Conservation (phyloP, 1,139 yeast species). For the Casaregolazyma suthepensis region DNA sequence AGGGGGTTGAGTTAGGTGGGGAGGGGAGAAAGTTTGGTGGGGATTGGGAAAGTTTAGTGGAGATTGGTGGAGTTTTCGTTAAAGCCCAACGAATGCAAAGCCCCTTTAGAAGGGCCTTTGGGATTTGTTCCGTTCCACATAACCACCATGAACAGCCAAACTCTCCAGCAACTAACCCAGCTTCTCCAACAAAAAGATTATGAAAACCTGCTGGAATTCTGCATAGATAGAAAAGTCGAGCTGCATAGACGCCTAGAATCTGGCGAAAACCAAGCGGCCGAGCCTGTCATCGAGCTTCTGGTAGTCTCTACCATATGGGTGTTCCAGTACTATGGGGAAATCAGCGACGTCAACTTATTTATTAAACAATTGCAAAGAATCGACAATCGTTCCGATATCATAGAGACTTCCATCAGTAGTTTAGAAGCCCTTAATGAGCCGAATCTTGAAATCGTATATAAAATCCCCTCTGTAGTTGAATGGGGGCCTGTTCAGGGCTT, state of each 20-base stretch:
- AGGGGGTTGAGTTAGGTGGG: not conserved
- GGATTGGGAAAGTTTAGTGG: no score
- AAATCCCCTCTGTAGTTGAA: not conserved
- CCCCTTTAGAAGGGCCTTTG: no score
- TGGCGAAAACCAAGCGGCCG: not conserved
- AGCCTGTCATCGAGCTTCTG: slow-evolving; percentile 1
- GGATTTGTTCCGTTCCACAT: no score
- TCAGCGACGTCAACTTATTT: slow-evolving; percentile 7
- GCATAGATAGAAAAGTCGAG: not conserved
- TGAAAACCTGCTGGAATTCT: slow-evolving; percentile 1
- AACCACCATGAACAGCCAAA: not conserved
- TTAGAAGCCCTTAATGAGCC: not conserved
- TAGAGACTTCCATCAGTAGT: not conserved
- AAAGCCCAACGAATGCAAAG: no score
- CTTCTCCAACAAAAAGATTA: not conserved
- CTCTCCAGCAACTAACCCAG: not conserved
- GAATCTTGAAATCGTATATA: not conserved
- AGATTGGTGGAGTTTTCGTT: no score
- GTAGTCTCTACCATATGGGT: slow-evolving; percentile 3
- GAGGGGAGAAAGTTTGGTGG: not conserved
- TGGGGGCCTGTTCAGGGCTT: slow-evolving; percentile 4
- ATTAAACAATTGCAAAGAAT: not conserved
- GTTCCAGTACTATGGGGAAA: slow-evolving; percentile 5
- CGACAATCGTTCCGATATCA: not conserved
- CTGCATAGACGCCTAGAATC: not conserved